Conservation (phyloP, 805 yeast genomes). For the Komagataella mondaviorum region DNA sequence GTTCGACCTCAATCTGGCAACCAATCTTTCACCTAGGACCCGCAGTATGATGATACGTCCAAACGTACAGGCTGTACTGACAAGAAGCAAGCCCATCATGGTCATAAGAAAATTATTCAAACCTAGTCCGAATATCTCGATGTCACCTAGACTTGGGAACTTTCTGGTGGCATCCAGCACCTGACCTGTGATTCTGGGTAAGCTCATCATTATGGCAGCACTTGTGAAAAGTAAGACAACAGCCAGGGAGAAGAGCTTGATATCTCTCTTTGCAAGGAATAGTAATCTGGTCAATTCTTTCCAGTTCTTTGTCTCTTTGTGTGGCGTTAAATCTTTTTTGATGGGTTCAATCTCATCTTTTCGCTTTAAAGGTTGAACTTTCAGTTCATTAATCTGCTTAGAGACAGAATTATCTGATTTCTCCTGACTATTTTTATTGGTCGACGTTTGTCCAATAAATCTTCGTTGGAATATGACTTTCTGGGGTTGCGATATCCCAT, state of each 20-base stretch:
- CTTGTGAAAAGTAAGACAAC: constrained; percentile 29
- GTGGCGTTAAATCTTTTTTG: neutral
- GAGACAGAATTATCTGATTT: neutral
- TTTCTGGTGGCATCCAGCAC: constrained; percentile 35
- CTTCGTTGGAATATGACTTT: neutral
- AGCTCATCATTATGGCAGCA: constrained; percentile 34
- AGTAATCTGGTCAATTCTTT: constrained; percentile 25
- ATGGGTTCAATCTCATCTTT: neutral
- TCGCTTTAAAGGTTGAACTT: neutral
- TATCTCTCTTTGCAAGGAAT: constrained; percentile 28
- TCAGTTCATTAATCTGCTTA: neutral
- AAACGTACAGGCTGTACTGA: constrained; percentile 72
- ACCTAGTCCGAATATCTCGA: constrained; percentile 41
- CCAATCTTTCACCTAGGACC: constrained; percentile 75
- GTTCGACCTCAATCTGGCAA: constrained; percentile 68
- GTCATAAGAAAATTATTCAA: constrained; percentile 46
- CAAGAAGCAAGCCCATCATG: constrained; percentile 45
- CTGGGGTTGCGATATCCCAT: neutral
- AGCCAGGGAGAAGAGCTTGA: constrained; percentile 28
- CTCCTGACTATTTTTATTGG: neutral
- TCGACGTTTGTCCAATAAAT: neutral
- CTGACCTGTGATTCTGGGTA: constrained; percentile 44
- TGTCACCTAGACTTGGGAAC: constrained; percentile 11
- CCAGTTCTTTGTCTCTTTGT: constrained; percentile 16
- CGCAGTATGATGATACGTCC: constrained; percentile 67